These are phyloP conservation scores for Euphorbia tirucalli DNA, from an alignment of 345 rosid genomes.

Conservation along the genomic window DNA sequence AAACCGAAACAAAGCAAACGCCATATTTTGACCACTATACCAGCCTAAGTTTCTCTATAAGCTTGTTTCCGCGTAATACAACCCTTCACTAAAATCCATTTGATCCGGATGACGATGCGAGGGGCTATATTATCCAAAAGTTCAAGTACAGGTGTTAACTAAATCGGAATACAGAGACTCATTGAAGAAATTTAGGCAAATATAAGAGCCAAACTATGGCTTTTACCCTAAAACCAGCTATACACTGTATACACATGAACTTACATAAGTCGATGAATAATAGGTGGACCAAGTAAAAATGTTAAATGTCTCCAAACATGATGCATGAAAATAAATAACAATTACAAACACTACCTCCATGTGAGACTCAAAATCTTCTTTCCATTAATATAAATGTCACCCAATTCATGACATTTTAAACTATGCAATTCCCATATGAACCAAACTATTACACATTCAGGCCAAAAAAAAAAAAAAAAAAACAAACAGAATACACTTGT, in stretches of 20 bases:
- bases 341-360: neutral
- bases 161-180: no score
- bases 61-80: no score
- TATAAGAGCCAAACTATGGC: no score
- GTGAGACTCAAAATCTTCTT: neutral
- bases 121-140: no score
- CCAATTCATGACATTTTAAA: neutral
- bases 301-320: neutral
- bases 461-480: neutral
- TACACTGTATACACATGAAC: neutral
- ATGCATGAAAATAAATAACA: neutral
- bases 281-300: neutral
- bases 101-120: no score
- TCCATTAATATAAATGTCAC: neutral
- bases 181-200: no score
- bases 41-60: no score
- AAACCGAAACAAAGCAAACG: no score
- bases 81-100: no score
- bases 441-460: constrained; percentile 24
- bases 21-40: no score
- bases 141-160: no score
- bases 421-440: neutral
- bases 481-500: neutral
- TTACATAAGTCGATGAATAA: neutral
- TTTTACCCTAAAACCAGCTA: neutral